Evolutionary conservation across 2,329 filamentous ascomycete species (phyloP).

Genomic region (Ophidiomyces ophidiicola): DNA sequence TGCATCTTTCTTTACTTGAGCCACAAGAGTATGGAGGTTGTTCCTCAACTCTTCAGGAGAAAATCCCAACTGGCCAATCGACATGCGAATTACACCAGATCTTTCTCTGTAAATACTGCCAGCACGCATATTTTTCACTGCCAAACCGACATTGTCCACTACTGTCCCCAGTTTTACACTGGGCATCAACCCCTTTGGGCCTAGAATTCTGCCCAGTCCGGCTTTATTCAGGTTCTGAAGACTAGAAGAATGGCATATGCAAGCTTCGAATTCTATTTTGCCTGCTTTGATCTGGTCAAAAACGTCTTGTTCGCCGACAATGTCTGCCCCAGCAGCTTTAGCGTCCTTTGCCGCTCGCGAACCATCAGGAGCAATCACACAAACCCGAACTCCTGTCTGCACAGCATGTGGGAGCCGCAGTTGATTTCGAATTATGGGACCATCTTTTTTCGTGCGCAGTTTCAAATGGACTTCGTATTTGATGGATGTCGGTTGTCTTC

Average conservation of each 20-base stretch:
- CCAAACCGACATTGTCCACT: constrained; percentile 61
- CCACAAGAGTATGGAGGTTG: constrained; percentile 70
- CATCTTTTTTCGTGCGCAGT: constrained; percentile 71
- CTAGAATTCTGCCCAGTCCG: constrained; percentile 65
- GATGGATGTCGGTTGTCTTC: constrained; percentile 54
- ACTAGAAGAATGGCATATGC: constrained; percentile 72
- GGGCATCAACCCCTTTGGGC: constrained; percentile 87
- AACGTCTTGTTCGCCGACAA: constrained; percentile 74
- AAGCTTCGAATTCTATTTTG: constrained; percentile 74
- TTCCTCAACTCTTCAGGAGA: constrained; percentile 72
- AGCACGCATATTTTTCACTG: constrained; percentile 70
- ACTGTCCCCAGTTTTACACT: constrained; percentile 79
- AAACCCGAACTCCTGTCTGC: constrained; percentile 76
- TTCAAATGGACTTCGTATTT: constrained; percentile 88
- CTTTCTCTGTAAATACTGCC: constrained; percentile 79
- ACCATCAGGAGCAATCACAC: constrained; percentile 77
- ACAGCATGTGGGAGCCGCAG: constrained; percentile 81
- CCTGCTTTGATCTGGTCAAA: constrained; percentile 68
- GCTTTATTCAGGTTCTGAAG: constrained; percentile 70
- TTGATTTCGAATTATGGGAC: constrained; percentile 74
- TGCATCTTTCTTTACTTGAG: constrained; percentile 66
- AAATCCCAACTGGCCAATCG: constrained; percentile 83
- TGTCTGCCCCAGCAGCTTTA: constrained; percentile 60
- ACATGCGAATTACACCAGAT: constrained; percentile 69
- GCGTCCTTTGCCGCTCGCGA: constrained; percentile 64